Percentiles rank a stretch among this genome's conserved stretches.
Evolutionary conservation across 1,139 yeast species (phyloP).

Genomic region (Lipomyces yarrowii): DNA sequence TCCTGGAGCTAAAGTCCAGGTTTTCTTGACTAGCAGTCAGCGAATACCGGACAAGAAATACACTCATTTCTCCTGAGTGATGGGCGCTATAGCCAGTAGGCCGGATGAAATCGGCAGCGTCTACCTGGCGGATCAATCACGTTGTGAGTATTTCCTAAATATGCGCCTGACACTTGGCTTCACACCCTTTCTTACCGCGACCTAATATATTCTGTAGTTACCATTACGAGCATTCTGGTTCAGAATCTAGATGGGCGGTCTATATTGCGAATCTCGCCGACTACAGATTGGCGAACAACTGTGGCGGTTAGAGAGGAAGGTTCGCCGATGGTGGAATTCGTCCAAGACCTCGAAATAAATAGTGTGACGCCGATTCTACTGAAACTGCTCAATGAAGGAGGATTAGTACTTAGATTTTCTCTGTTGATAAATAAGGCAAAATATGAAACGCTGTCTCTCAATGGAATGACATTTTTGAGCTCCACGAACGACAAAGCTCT

Average conservation of each 20-base stretch:
- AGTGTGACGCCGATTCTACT: slow-evolving; percentile 25
- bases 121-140: slow-evolving; percentile 12
- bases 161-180: not conserved
- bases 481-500: slow-evolving; percentile 39
- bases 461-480: slow-evolving; percentile 43
- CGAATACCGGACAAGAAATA: not conserved
- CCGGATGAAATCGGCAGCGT: slow-evolving; percentile 22
- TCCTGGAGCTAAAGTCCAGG: not conserved
- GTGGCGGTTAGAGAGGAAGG: slow-evolving; percentile 14
- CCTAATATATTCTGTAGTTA: slow-evolving; percentile 5
- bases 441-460: slow-evolving; percentile 16
- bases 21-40: not conserved
- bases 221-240: slow-evolving; percentile 9
- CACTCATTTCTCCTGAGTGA: not conserved
- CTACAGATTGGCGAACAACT: slow-evolving; percentile 10
- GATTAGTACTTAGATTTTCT: slow-evolving; percentile 20
- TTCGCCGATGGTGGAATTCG: slow-evolving; percentile 29
- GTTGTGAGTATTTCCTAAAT: slow-evolving; percentile 13
- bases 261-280: slow-evolving; percentile 8
- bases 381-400: slow-evolving; percentile 20
- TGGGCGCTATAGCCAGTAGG: slow-evolving; percentile 25
- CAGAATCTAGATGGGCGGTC: slow-evolving; percentile 5
- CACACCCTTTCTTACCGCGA: not conserved
- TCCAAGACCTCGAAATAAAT: slow-evolving; percentile 30
- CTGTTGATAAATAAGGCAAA: slow-evolving; percentile 12